A percentile compares a stretch with the other conserved stretches of the same genome.
Conservation (phyloP, 345 rosid species). For the Combretum micranthum region DNA sequence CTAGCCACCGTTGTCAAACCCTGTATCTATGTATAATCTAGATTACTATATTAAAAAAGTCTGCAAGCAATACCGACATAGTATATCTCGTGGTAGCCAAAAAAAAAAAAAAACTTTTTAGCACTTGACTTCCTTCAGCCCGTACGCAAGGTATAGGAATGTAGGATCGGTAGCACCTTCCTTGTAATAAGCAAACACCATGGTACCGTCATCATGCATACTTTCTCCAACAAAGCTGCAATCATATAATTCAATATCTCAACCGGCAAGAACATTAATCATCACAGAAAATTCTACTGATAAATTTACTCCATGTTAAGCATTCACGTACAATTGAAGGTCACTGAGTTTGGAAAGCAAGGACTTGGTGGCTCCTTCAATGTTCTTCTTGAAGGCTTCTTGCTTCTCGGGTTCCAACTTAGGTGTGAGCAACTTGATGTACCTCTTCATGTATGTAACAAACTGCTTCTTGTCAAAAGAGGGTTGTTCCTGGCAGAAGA, state of each 20-base stretch:
- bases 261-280: no score
- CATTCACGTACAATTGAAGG: slow-evolving; percentile 71
- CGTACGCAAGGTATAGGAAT: slow-evolving; percentile 61
- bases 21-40: no score
- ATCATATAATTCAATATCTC: no score
- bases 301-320: no score
- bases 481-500: slow-evolving; percentile 78
- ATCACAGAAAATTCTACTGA: no score
- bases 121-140: slow-evolving; percentile 85
- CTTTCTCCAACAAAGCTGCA: slow-evolving; percentile 92
- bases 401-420: slow-evolving; percentile 51
- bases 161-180: slow-evolving; percentile 83
- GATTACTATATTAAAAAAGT: no score
- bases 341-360: slow-evolving; percentile 72
- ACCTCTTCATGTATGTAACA: slow-evolving; percentile 53
- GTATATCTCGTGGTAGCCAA: background rate
- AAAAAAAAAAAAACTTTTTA: slow-evolving; percentile 20
- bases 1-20: no score
- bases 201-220: slow-evolving; percentile 59
- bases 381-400: slow-evolving; percentile 59
- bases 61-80: no score
- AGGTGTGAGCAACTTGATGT: slow-evolving; percentile 62
- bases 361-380: slow-evolving; percentile 87
- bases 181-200: slow-evolving; percentile 81
- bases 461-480: slow-evolving; percentile 82